Percentiles rank a stretch among this genome's conserved stretches.
Conservation (phyloP, 805 yeast genomes). For the Starmerella cellae region DNA sequence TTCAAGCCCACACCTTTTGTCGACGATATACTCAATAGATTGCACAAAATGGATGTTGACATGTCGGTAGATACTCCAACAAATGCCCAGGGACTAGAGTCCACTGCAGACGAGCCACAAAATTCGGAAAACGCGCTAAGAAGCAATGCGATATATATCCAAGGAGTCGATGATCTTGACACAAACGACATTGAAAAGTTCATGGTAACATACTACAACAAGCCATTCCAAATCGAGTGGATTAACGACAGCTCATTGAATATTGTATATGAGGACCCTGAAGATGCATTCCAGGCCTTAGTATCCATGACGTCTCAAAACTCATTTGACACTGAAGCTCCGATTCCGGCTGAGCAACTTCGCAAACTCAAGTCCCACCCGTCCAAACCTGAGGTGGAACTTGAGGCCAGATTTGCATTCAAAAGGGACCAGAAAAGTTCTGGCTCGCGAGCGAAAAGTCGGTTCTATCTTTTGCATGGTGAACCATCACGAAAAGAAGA, state of each 20-base stretch:
- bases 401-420: conserved; percentile 39
- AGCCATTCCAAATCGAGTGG: conserved; percentile 41
- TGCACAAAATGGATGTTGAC: no score
- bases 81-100: no score
- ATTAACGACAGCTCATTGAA: conserved; percentile 49
- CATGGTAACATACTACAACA: conserved; percentile 35
- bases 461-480: conserved; percentile 57
- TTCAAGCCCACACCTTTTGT: no score
- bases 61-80: no score
- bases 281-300: conserved; percentile 32
- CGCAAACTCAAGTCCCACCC: conserved; percentile 28
- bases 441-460: conserved; percentile 44
- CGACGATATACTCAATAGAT: no score
- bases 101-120: no score
- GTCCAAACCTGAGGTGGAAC: conserved; percentile 25
- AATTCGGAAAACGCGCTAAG: not conserved
- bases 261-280: conserved; percentile 36
- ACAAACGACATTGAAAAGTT: conserved; percentile 47
- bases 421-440: conserved; percentile 43
- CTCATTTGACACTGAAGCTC: conserved; percentile 19
- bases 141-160: conserved; percentile 36
- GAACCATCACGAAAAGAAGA: conserved; percentile 40
- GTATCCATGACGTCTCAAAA: conserved; percentile 27
- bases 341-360: conserved; percentile 16
- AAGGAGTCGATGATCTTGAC: conserved; percentile 53